Conservation (phyloP, 2,329 filamentous ascomycete species). For the Sphaerulina vaccinii region DNA sequence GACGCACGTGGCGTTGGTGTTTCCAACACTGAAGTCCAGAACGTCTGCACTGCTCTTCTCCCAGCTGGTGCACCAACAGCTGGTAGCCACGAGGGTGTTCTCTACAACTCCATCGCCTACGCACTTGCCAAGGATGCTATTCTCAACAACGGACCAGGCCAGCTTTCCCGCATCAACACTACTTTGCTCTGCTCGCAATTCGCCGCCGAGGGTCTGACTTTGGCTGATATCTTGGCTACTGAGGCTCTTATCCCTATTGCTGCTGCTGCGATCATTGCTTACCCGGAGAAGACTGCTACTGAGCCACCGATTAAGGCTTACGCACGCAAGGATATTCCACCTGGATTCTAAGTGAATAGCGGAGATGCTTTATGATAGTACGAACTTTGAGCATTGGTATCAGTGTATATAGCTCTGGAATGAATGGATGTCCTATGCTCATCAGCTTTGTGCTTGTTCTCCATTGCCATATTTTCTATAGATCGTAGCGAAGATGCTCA, state of each 20-base stretch:
- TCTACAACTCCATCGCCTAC: constrained; percentile 49
- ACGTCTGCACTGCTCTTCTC: constrained; percentile 39
- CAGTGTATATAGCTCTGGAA: background rate
- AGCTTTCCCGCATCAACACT: constrained; percentile 41
- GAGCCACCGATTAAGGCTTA: constrained; percentile 45
- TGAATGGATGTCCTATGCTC: background rate
- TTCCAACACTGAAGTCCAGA: constrained; percentile 52
- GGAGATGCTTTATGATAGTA: no score
- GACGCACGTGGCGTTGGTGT: constrained; percentile 47
- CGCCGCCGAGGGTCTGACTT: constrained; percentile 39
- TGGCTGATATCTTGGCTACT: constrained; percentile 47
- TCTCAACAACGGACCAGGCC: constrained; percentile 46
- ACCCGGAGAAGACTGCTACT: constrained; percentile 35
- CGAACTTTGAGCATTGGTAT: no score
- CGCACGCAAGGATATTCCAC: constrained; percentile 34
- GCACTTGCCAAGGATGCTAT: constrained; percentile 50
- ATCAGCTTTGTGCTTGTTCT: no score
- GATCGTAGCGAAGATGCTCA: no score
- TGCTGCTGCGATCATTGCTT: constrained; percentile 37
- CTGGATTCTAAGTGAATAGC: constrained; percentile 1
- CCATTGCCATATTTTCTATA: no score
- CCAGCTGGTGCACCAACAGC: constrained; percentile 45
- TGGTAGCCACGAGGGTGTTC: constrained; percentile 50
- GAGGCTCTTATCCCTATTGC: constrained; percentile 43
- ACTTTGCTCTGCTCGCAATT: constrained; percentile 40